A percentile compares a stretch with the other conserved stretches of the same genome.
phyloP scores from a whole-genome alignment of 176 grass and related monocot species.

The Zea luxurians region DNA sequence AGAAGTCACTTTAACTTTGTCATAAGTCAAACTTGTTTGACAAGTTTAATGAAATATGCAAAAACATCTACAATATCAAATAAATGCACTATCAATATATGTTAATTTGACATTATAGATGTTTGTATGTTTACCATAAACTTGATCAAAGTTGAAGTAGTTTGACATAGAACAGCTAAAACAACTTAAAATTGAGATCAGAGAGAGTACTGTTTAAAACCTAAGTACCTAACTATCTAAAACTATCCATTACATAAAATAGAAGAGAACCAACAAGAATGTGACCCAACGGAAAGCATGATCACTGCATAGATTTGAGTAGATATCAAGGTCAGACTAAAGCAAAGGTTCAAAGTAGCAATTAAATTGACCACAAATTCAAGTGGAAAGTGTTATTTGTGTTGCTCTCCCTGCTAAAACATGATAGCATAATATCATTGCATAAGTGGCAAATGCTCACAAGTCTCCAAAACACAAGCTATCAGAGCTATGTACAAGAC shows the following conservation, averaged over 20 bases:
- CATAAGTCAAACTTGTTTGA: background rate
- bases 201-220: background rate
- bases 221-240: background rate
- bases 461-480: background rate
- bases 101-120: background rate
- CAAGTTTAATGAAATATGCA: background rate
- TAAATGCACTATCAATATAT: background rate
- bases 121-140: background rate
- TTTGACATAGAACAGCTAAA: background rate
- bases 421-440: background rate
- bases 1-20: background rate
- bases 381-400: background rate
- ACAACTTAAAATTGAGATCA: background rate
- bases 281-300: background rate
- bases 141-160: background rate
- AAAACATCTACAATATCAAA: background rate
- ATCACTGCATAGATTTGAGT: background rate
- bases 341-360: background rate
- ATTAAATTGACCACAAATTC: slow-evolving; percentile 2
- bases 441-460: background rate
- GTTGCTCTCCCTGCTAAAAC: background rate
- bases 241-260: background rate
- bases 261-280: slow-evolving; percentile 1
- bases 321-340: background rate
- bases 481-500: background rate